Evolutionary conservation across 169 alveolate genomes (phyloP).

Genomic region (Cryptosporidium sp.): DNA sequence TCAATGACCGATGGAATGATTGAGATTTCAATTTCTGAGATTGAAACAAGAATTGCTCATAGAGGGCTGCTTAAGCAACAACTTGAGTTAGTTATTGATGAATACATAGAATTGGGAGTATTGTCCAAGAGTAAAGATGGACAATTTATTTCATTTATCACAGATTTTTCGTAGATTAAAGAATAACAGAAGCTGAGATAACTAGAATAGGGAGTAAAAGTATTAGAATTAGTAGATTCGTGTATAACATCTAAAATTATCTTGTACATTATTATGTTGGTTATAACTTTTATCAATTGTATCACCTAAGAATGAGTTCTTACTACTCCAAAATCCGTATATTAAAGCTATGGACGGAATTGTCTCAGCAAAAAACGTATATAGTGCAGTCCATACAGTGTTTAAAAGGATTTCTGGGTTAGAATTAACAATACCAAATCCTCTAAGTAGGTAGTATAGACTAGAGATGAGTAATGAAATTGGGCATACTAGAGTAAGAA

Average conservation of each 20-base stretch:
- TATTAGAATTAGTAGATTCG: constrained; percentile 2
- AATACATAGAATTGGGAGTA: constrained; percentile 84
- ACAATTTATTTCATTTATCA: constrained; percentile 68
- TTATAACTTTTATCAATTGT: not conserved
- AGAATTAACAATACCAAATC: not conserved
- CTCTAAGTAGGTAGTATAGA: not conserved
- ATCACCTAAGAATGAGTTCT: not conserved
- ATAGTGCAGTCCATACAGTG: constrained; percentile 11
- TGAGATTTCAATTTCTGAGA: constrained; percentile 78
- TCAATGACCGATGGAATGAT: constrained; percentile 77
- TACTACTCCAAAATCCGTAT: constrained; percentile 58
- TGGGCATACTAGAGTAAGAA: constrained; percentile 60
- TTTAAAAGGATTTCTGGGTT: not conserved
- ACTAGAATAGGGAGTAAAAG: not conserved
- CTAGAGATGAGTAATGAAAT: constrained; percentile 13
- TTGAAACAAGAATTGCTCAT: constrained; percentile 43
- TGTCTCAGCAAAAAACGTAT: not conserved
- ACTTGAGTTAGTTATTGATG: constrained; percentile 80
- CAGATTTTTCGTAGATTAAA: constrained; percentile 13
- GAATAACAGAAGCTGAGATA: not conserved
- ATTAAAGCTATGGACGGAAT: constrained; percentile 26
- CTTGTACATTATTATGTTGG: not conserved
- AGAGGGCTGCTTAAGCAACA: constrained; percentile 59
- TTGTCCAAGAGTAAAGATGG: constrained; percentile 79
- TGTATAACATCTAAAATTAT: constrained; percentile 30